Evolutionary conservation across 768 basidiomycete species (phyloP), one percentile per base, ranked within the genome.

Genomic region (Amyloporia xantha): DNA sequence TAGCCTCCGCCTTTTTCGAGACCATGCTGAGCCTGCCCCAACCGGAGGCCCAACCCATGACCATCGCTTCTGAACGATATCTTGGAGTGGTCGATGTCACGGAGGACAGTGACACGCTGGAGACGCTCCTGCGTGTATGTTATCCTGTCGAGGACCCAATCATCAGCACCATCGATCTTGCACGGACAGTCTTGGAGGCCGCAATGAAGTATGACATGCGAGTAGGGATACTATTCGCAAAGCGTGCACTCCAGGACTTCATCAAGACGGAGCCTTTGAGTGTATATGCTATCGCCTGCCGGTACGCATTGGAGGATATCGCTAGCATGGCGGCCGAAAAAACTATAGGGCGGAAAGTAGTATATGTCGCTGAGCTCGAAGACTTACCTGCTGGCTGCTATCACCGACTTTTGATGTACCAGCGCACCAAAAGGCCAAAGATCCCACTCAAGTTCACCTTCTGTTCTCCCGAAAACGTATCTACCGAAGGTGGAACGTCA

Each of bases 71-170:
- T 7, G 30, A 33, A 7, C 9, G 15, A 7, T 15, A 33, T 33
- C 30, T 33, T 33, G 30, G 9, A 7, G 30, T 33, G 15, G 30
- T 33, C 15, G 30, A 33, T 33, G 21, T 56, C 28, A 37, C 35
- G 1, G 56, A 57, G 41, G 41, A 50, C 27, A 41, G 47, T 15
- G 41, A 44, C 11, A 49, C 52, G 1, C 20, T 56, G 17, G 52
- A 53, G 1, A 13, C 6, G 6, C 44, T 56, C 4, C 44, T 53
- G 4, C 46, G 55, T 2, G 2, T 56, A 9, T 45, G 46, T 48
- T 56, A 47, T 20, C 55, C 55, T 1, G 44, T 45, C 44, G 17
- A 21, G 13, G 44, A 50, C 27, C 49, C 48, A 5, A 17, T 26
- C 13, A 33, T 54, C 13, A 24, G 33, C 5, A 15, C 36, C 9